Evolutionary conservation across 1,284 basidiomycete species (phyloP), one percentile per base, ranked within the genome.

Genomic region (Sparassis latifolia): DNA sequence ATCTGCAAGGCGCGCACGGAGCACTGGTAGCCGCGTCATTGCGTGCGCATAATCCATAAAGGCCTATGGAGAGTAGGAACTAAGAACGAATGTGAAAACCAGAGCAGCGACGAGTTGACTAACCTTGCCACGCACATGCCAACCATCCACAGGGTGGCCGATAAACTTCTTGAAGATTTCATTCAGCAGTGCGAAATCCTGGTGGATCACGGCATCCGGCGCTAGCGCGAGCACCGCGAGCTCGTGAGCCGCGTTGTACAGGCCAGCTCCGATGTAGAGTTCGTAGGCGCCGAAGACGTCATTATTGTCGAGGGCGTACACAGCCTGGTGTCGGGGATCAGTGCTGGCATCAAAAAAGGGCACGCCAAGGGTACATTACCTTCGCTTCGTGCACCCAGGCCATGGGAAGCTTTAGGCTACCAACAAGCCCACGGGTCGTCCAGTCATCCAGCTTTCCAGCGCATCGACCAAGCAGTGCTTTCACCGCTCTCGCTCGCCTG

Each of bases 311-410:
- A 86, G 73, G 1, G 85, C 80, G 57, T 80, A 69, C 40, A 81
- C 75, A 9, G 88, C 91, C 89, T 92, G 56, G 2, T 42, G 39
- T 32, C 29, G 39, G 49, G 62, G 50, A 54, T 47, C 7, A 53
- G 39, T 44, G 37, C 39, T 45, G 37, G 27, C 29, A 48, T 12
- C 43, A 5, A 41, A 27, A 46, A 28, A 12, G 6, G 33, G 30
- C 9, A 45, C 38, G 12, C 33, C 66, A 37, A 20, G 20, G 20
- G 20, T 20, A 20, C 20, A 20, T 20, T 52, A 92, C 92, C 76
- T 89, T 86, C 6, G 93, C 90, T 64, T 93, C 89, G 52, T 88
- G 80, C 30, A 98, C 76, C 96, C 96, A 99, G 3, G 79, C 69
- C 43, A 78, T 67, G 0, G 97, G 97, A 42, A 99, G 79, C 55